Percentiles rank a stretch among this genome's conserved stretches.
Evolutionary conservation across 2,329 filamentous ascomycete genomes (phyloP).

Genomic region (Aspergillus sp.): DNA sequence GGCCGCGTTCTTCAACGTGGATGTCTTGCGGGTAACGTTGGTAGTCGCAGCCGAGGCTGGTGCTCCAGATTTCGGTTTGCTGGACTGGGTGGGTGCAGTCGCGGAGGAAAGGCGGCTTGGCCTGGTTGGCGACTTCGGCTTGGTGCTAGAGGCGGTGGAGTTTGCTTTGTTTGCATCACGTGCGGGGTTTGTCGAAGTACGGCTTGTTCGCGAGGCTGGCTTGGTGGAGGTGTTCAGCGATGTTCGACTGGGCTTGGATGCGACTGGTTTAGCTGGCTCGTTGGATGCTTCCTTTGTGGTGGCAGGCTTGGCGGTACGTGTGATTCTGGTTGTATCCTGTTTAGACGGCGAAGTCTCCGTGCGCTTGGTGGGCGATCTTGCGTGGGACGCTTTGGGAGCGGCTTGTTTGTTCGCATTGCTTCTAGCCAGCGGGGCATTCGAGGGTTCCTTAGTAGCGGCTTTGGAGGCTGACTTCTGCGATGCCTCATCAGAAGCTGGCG

Average conservation of each 20-base stretch:
- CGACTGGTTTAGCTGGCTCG: slow-evolving; percentile 18
- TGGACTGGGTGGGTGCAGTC: slow-evolving; percentile 34
- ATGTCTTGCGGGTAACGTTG: slow-evolving; percentile 28
- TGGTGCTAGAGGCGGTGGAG: slow-evolving; percentile 21
- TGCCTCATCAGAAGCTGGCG: slow-evolving; percentile 3
- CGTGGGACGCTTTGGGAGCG: slow-evolving; percentile 13
- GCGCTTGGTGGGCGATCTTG: slow-evolving; percentile 16
- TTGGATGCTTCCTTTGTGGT: slow-evolving; percentile 11
- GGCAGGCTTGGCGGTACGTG: slow-evolving; percentile 18
- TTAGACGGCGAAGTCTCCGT: slow-evolving; percentile 15
- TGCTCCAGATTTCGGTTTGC: slow-evolving; percentile 17
- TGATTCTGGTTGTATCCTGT: slow-evolving; percentile 11
- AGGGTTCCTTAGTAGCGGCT: slow-evolving; percentile 24
- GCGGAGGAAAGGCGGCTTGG: slow-evolving; percentile 34
- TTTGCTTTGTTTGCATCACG: slow-evolving; percentile 17
- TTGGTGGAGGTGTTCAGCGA: slow-evolving; percentile 24
- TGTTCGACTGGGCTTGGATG: slow-evolving; percentile 25
- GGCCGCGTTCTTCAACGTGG: slow-evolving; percentile 23
- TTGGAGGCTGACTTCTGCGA: slow-evolving; percentile 17
- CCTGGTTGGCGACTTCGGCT: slow-evolving; percentile 34
- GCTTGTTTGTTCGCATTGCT: slow-evolving; percentile 7
- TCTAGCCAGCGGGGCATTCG: slow-evolving; percentile 21
- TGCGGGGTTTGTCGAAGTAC: slow-evolving; percentile 18
- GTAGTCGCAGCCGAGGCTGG: slow-evolving; percentile 20
- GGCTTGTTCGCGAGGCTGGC: slow-evolving; percentile 17